Base-by-base conservation (phyloP, 208 protist species). In the Wallacemonas collosoma region DNA sequence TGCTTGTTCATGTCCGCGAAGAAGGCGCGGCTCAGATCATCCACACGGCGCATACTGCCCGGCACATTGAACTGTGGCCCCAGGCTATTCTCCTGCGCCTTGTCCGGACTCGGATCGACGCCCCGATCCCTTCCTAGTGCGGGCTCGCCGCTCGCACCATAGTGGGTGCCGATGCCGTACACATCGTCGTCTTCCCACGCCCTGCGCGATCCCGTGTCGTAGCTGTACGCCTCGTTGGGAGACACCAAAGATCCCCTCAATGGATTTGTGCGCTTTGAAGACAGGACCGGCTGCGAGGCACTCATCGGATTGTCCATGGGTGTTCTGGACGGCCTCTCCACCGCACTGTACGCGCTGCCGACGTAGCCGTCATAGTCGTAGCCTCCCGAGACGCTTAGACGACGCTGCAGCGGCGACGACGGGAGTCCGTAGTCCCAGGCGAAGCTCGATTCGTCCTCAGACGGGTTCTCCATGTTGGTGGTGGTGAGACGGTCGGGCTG, bases 341-440 rank as follows among this genome's bases (percentile, higher is more conserved):
- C 53, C 14, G 11, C 0, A n/a, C 26, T n/a, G 12, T 47, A 53
- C 4, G 5, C 7, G 48, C 64, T 57, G 5, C 43, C 64, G 4
- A 55, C 35, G 26, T 39, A 17, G 48, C 51, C 64, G n/a, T 69
- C 64, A 36, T 69, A 58, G 50, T 69, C 51, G 64, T 69, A 55
- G 36, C 9, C 51, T 14, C 36, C 48, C 39, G 41, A 43, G 41
- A 51, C 41, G 35, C 66, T 71, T 7, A 71, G 66, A 5, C 66
- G 66, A 43, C 66, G 66, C 66, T 71, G 66, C 36, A 51, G 66
- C 9, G 66, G 73, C 17, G 73, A 64, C n/a, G 43, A 14, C 7
- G 68, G 26, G 12, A 65, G 62, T 3, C 65, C 65, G 65, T 63
- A 65, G 61, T 72, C 71, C 66, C 64, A 71, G 17, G 12, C 44